These are phyloP conservation scores for Scalesia atractyloides DNA, from an alignment of 129 eudicot genomes.

Conservation along the genomic window DNA sequence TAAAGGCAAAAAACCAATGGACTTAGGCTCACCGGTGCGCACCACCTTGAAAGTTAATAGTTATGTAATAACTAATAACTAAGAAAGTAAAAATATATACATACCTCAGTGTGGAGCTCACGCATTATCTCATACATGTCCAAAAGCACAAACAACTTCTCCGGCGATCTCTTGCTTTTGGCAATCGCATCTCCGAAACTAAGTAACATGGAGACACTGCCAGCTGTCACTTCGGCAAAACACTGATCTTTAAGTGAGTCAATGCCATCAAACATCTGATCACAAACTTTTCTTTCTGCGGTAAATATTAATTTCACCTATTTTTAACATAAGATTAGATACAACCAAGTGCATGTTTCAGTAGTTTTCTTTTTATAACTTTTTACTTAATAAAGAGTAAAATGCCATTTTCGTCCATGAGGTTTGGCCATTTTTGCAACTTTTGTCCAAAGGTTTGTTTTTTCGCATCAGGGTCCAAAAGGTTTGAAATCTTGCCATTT, in stretches of 20 bases:
- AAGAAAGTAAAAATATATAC: neutral
- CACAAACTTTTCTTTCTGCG: constrained; percentile 92
- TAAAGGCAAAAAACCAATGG: neutral
- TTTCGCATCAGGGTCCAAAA: too few species aligned
- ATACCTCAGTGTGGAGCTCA: constrained; percentile 95
- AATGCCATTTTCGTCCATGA: too few species aligned
- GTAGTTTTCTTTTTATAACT: neutral
- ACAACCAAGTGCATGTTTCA: constrained; percentile 4
- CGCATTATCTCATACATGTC: constrained; percentile 99
- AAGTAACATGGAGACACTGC: constrained; percentile 89
- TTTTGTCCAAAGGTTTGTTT: too few species aligned
- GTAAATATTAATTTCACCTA: constrained; percentile 97
- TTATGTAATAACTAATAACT: neutral
- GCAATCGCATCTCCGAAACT: constrained; percentile 99
- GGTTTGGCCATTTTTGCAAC: too few species aligned
- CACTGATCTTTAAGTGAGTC: constrained; percentile 87
- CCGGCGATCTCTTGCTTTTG: constrained; percentile 97
- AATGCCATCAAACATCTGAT: constrained; percentile 93
- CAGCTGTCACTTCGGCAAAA: constrained; percentile 91
- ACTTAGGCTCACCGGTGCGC: neutral
- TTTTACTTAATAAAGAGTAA: constrained; percentile 5
- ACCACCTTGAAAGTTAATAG: neutral
- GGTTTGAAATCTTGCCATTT: too few species aligned
- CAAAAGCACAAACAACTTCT: constrained; percentile 87
- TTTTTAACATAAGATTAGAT: constrained; percentile 25